A percentile compares a stretch with the other conserved stretches of the same genome.
These are phyloP conservation scores for Volutella citrinella DNA, from an alignment of 2,329 filamentous ascomycete genomes.

Conservation along the genomic window DNA sequence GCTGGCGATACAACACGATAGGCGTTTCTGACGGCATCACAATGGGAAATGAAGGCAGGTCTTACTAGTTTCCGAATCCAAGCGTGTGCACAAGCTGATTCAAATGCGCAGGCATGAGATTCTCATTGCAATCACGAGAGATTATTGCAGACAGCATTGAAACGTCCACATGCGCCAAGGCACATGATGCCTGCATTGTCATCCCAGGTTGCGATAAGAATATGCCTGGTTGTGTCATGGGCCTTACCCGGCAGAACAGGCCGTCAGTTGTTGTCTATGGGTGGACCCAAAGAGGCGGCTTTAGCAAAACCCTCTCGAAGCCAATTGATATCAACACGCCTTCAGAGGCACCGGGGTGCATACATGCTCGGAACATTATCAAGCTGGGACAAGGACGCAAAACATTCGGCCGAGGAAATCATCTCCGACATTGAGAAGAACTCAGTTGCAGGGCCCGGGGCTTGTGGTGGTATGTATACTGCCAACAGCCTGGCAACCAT, in stretches of 20 bases:
- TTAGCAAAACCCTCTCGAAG: neutral
- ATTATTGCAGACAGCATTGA: conserved; percentile 7
- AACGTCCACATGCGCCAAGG: conserved; percentile 2
- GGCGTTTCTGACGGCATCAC: conserved; percentile 7
- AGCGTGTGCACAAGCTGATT: no score
- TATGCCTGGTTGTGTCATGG: conserved; percentile 8
- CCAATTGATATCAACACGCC: conserved; percentile 5
- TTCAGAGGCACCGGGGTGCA: conserved; percentile 3
- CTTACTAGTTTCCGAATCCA: no score
- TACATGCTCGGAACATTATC: neutral
- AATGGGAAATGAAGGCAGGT: conserved; percentile 2
- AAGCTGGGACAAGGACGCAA: conserved; percentile 2
- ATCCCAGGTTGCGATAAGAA: conserved; percentile 7
- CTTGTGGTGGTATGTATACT: conserved; percentile 84
- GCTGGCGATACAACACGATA: conserved; percentile 7
- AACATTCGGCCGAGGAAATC: conserved; percentile 2
- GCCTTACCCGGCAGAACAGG: conserved; percentile 3
- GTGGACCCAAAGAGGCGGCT: conserved; percentile 1
- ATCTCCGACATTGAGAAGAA: conserved; percentile 51
- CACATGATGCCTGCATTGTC: conserved; percentile 4
- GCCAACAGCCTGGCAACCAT: conserved; percentile 90
- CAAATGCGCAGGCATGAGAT: conserved; percentile 5
- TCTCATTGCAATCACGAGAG: conserved; percentile 6
- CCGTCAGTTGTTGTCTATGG: conserved; percentile 4
- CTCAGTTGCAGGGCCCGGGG: conserved; percentile 63